Percentiles rank a stretch among this genome's conserved stretches.
Conservation (phyloP, 148 eudicot species). For the Cornus florida region DNA sequence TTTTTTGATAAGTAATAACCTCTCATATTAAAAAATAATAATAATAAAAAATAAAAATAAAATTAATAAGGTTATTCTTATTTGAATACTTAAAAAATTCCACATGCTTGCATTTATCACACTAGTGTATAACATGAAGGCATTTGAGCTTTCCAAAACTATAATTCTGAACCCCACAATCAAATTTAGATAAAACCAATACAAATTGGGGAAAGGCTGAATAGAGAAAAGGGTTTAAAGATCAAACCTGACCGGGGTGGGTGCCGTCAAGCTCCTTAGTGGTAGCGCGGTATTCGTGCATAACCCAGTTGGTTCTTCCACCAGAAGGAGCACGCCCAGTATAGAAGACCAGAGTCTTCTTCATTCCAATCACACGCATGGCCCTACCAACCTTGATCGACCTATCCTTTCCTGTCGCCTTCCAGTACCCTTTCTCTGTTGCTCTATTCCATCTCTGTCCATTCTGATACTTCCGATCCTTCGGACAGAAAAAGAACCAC, state of each 20-base stretch:
- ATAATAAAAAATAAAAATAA: too few relatives aligned
- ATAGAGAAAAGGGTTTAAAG: neutral
- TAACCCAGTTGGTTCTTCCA: slow-evolving; percentile 82
- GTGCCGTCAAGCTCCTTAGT: slow-evolving; percentile 76
- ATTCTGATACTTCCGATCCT: slow-evolving; percentile 89
- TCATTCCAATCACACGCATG: slow-evolving; percentile 67
- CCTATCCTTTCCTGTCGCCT: slow-evolving; percentile 96
- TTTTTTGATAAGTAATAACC: too few relatives aligned
- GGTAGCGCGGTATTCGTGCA: slow-evolving; percentile 89
- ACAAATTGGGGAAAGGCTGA: neutral
- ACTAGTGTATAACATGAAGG: neutral
- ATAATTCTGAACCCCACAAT: neutral
- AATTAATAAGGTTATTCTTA: too few relatives aligned
- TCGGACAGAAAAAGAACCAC: slow-evolving; percentile 96
- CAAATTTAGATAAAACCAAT: neutral
- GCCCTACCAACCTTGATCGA: slow-evolving; percentile 46
- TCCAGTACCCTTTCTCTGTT: slow-evolving; percentile 88
- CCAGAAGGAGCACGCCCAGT: slow-evolving; percentile 94
- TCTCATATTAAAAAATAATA: too few relatives aligned
- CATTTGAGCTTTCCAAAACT: neutral
- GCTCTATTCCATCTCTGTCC: slow-evolving; percentile 92
- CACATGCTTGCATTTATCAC: neutral
- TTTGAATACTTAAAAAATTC: neutral
- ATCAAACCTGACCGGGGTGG: slow-evolving; percentile 78
- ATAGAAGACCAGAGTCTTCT: slow-evolving; percentile 91